Base-by-base conservation (phyloP, 169 alveolate genomes). In the Plasmodium gallinaceum region DNA sequence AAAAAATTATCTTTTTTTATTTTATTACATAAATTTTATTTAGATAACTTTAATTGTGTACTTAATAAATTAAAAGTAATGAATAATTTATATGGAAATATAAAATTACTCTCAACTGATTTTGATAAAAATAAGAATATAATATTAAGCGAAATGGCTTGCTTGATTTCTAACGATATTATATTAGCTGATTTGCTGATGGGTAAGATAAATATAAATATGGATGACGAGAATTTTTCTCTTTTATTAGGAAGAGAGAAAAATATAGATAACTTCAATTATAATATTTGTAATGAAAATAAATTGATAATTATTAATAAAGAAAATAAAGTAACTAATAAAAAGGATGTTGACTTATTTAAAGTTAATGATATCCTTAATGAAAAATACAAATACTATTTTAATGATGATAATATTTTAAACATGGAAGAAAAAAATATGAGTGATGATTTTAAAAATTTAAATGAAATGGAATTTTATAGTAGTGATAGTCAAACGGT, bases 1-100 rank as follows among this genome's bases (percentile, higher is more conserved):
- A 80, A 68, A 39, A 80, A 80, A 68, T 39, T 80, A 14, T 80
- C 68, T 24, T 46, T 68, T 39, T 52, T 66, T 57, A 66, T 80
- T 10, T 45, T 80, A 16, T 42, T 80, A 9, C 61, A 80, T 26
- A 80, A 80, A 60, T 42, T 66, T 9, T 80, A 70, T 54, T 70
- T 80, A 7, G 90, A 80, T 54, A 71, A 68, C 24, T 54, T 26
- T 26, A 80, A 65, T 70, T 5, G 12, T 16, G 24, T 66, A 8
- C 22, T n/a, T 16, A 68, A 39, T 48, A 80, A 80, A 54, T 68
- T 80, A n/a, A 80, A 80, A 68, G 51, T 12, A 24, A 54, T 66
- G 73, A 69, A 80, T 42, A 66, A 51, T 2, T 51, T 60, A 0
- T 8, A 66, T 4, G 46, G 57, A 52, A 80, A 80, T 65, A 62